Evolutionary conservation across 1,284 basidiomycete species (phyloP).

Genomic region (Polyporus tsugae): DNA sequence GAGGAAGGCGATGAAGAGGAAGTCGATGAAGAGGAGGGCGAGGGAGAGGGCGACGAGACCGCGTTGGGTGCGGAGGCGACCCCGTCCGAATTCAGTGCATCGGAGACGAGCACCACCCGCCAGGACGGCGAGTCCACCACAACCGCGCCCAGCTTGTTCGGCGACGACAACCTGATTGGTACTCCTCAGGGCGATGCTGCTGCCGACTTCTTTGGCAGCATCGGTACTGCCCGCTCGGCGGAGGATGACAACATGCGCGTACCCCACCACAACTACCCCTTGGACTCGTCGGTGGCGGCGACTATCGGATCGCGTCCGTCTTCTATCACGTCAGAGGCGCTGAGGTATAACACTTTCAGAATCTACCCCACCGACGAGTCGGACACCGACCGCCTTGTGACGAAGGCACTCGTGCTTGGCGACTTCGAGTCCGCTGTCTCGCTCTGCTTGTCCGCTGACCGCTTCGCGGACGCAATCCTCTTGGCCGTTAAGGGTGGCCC

Average conservation of each 20-base stretch:
- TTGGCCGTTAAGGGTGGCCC: constrained; percentile 92
- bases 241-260: constrained; percentile 68
- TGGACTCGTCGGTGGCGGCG: constrained; percentile 90
- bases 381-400: constrained; percentile 89
- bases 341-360: constrained; percentile 85
- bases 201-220: constrained; percentile 92
- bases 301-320: constrained; percentile 90
- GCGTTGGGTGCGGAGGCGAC: constrained; percentile 57
- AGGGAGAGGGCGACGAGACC: constrained; percentile 50
- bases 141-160: constrained; percentile 89
- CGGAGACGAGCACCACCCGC: constrained; percentile 66
- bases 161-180: constrained; percentile 72
- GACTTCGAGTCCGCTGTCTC: constrained; percentile 95
- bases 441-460: constrained; percentile 88
- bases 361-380: constrained; percentile 93
- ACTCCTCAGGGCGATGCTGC: constrained; percentile 69
- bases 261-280: constrained; percentile 80
- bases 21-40: constrained; percentile 37
- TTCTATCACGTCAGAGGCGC: constrained; percentile 79
- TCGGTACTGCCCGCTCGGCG: constrained; percentile 66
- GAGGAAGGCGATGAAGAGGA: constrained; percentile 40
- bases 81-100: constrained; percentile 77
- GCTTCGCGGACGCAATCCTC: constrained; percentile 94
- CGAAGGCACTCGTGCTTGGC: constrained; percentile 92
- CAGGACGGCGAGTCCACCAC: constrained; percentile 81